Conservation (phyloP, 2,329 filamentous ascomycete genomes). For the Colletotrichum navitas region DNA sequence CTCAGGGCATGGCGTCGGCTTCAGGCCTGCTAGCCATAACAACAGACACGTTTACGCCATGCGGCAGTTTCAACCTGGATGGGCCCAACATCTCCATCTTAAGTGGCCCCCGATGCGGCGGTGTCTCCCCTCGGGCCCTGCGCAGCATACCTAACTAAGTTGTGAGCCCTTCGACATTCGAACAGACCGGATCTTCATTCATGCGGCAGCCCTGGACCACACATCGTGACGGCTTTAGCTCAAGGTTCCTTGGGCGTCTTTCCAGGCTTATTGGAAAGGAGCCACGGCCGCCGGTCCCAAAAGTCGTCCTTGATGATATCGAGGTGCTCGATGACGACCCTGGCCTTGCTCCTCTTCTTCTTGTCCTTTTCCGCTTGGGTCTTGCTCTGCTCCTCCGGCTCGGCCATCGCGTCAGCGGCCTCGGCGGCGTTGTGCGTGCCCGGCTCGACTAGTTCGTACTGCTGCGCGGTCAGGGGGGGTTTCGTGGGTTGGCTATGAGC, state of each 20-base stretch:
- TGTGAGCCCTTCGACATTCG: not conserved
- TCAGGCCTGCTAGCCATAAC: not conserved
- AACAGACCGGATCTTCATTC: no score
- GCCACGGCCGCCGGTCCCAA: conserved; percentile 89
- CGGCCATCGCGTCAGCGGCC: conserved; percentile 63
- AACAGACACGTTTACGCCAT: not conserved
- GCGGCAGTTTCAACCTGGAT: not conserved
- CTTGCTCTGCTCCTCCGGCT: conserved; percentile 73
- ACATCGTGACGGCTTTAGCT: conserved; percentile 10
- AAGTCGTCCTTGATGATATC: conserved; percentile 98
- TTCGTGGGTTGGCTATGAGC: not conserved
- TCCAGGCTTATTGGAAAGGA: conserved; percentile 80
- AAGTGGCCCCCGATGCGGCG: not conserved
- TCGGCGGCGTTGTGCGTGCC: conserved; percentile 59
- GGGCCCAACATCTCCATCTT: not conserved
- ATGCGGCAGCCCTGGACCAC: not conserved
- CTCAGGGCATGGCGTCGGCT: not conserved
- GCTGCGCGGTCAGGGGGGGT: conserved; percentile 45
- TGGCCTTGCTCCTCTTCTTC: conserved; percentile 84
- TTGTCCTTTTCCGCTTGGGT: conserved; percentile 86
- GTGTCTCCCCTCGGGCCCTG: no score
- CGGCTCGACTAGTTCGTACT: conserved; percentile 80
- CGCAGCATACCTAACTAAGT: not conserved
- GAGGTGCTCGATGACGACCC: conserved; percentile 84
- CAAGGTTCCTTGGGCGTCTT: conserved; percentile 73